Percentiles rank a stretch among this genome's conserved stretches.
These are phyloP conservation scores for Coriaria nepalensis DNA, from an alignment of 306 rosid species.

Conservation along the genomic window DNA sequence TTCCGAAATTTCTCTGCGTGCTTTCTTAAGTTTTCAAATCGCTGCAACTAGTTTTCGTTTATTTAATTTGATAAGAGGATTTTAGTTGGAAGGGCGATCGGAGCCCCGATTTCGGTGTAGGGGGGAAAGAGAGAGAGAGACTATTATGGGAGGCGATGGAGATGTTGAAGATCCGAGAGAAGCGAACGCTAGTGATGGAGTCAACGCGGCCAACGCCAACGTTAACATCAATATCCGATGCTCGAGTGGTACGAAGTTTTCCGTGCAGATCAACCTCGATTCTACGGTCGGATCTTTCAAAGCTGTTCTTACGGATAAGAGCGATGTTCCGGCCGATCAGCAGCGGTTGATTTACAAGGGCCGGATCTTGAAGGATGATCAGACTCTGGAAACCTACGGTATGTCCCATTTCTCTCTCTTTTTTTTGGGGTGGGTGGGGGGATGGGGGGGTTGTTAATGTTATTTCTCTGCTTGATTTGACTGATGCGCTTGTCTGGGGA, in stretches of 20 bases:
- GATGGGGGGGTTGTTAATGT: constrained; percentile 9
- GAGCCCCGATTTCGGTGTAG: not conserved
- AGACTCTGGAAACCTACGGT: constrained; percentile 68
- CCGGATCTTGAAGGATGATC: constrained; percentile 74
- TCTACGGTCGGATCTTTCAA: constrained; percentile 48
- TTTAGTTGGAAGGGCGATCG: too few relatives aligned
- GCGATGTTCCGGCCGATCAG: constrained; percentile 48
- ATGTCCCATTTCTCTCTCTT: not conserved
- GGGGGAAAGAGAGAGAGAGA: constrained; percentile 5
- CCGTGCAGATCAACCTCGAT: constrained; percentile 38
- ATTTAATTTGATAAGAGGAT: too few relatives aligned
- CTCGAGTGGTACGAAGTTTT: constrained; percentile 61
- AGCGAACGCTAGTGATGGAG: constrained; percentile 22
- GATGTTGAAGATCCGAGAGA: constrained; percentile 26
- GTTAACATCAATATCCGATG: constrained; percentile 43
- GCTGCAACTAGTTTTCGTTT: constrained; percentile 13
- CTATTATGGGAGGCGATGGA: constrained; percentile 64
- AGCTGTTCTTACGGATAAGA: constrained; percentile 31
- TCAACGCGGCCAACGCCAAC: constrained; percentile 1
- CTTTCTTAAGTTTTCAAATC: too few relatives aligned
- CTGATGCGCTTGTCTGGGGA: too few relatives aligned
- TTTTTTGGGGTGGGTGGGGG: too few relatives aligned
- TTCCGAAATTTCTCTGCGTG: too few relatives aligned
- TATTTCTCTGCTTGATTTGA: constrained; percentile 2
- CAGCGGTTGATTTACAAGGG: constrained; percentile 89